These are phyloP conservation scores for Helianthus tuberosus DNA, from an alignment of 129 eudicot genomes.

Conservation along the genomic window DNA sequence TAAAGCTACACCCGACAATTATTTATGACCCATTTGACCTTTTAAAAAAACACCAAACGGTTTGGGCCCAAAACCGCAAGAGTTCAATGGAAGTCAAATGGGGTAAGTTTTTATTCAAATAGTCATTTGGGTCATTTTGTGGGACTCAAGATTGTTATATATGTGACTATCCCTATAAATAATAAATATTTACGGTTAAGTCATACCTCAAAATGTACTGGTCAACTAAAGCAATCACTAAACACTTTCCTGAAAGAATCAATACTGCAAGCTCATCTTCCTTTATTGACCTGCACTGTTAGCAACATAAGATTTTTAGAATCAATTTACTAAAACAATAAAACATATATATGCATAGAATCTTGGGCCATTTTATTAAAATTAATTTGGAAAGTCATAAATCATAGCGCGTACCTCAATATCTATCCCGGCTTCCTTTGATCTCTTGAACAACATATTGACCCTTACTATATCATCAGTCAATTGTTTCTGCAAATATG, in stretches of 20 bases:
- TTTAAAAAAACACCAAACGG: too few species aligned
- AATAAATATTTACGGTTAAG: not conserved
- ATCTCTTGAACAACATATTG: slow-evolving; percentile 71
- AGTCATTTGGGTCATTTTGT: not conserved
- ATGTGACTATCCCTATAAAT: not conserved
- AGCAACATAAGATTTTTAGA: slow-evolving; percentile 3
- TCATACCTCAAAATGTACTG: slow-evolving; percentile 75
- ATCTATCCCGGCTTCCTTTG: slow-evolving; percentile 72
- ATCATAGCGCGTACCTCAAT: slow-evolving; percentile 64
- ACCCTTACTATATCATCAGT: slow-evolving; percentile 78
- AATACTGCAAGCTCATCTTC: slow-evolving; percentile 60
- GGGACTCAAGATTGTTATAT: not conserved
- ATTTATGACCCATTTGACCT: too few species aligned
- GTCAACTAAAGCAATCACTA: slow-evolving; percentile 84
- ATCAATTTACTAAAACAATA: not conserved
- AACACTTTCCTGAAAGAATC: slow-evolving; percentile 76
- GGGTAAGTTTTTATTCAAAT: not conserved
- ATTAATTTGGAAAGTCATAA: slow-evolving; percentile 5
- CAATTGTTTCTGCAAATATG: slow-evolving; percentile 73
- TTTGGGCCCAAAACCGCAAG: too few species aligned
- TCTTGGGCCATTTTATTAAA: not conserved
- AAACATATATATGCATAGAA: not conserved
- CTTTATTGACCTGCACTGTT: slow-evolving; percentile 88
- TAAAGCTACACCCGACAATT: too few species aligned
- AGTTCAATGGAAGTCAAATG: too few species aligned